Evolutionary conservation across 768 basidiomycete species (phyloP).

Genomic region (Lactarius evosmus): DNA sequence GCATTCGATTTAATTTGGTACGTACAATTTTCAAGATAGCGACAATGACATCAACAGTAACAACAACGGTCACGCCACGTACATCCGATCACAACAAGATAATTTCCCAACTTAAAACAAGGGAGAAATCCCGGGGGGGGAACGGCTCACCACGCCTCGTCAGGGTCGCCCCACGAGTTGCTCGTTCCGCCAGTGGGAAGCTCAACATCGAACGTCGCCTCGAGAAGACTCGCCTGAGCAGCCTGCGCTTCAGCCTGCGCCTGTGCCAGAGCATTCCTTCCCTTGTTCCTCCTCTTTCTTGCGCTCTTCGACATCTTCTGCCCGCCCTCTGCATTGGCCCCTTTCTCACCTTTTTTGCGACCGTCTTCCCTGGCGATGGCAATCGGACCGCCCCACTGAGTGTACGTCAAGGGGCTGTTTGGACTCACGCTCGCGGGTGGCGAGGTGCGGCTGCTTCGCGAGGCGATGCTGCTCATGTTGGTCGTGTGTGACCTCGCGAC

Average conservation of each 20-base stretch:
- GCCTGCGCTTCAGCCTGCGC: not conserved
- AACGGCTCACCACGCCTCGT: not conserved
- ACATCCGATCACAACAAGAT: no score
- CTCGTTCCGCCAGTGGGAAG: not conserved
- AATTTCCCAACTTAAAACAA: no score
- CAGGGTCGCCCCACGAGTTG: not conserved
- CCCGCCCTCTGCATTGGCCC: not conserved
- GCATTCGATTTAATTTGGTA: no score
- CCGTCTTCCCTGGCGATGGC: not conserved
- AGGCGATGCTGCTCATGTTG: not conserved
- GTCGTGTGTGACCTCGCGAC: not conserved
- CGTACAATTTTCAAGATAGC: no score
- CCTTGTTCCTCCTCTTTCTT: not conserved
- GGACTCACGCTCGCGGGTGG: not conserved
- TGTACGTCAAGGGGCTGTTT: not conserved
- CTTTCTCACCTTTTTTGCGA: no score
- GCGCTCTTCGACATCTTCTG: not conserved
- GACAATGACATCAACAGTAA: no score
- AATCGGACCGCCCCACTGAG: not conserved
- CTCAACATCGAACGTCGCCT: not conserved
- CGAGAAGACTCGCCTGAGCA: not conserved
- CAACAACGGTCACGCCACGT: no score
- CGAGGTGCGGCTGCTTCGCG: not conserved
- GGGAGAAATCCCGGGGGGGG: not conserved
- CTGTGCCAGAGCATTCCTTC: not conserved